Evolutionary conservation across 805 yeast genomes (phyloP).

Genomic region (Kodamaea leandrae): DNA sequence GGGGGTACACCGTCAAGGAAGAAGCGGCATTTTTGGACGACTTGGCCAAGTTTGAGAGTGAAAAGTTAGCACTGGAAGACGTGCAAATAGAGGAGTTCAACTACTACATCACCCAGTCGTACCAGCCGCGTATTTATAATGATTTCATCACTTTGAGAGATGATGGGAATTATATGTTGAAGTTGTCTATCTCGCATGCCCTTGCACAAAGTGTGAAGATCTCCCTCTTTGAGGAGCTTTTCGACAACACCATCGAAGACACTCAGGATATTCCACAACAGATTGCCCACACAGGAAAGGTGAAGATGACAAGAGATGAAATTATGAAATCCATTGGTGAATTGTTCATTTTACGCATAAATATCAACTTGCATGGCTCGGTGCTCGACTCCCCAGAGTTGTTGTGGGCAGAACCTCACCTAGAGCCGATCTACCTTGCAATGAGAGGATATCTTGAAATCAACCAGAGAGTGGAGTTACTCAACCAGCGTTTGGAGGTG

Average conservation of each 20-base stretch:
- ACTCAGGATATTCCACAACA: slow-evolving; percentile 97
- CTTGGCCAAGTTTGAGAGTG: slow-evolving; percentile 86
- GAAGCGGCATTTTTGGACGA: slow-evolving; percentile 80
- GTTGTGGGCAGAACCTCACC: slow-evolving; percentile 98
- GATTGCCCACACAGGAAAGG: slow-evolving; percentile 92
- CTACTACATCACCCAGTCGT: slow-evolving; percentile 88
- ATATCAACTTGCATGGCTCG: slow-evolving; percentile 79
- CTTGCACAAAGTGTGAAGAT: slow-evolving; percentile 94
- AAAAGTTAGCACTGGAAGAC: slow-evolving; percentile 87
- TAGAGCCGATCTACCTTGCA: slow-evolving; percentile 96
- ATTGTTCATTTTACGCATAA: slow-evolving; percentile 80
- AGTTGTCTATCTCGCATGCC: slow-evolving; percentile 91
- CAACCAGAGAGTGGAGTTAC: slow-evolving; percentile 84
- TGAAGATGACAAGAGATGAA: slow-evolving; percentile 88
- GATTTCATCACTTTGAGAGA: slow-evolving; percentile 93
- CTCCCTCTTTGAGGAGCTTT: slow-evolving; percentile 91
- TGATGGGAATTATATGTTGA: slow-evolving; percentile 85
- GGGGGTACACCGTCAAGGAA: slow-evolving; percentile 90
- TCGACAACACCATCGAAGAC: slow-evolving; percentile 94
- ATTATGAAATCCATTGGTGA: slow-evolving; percentile 98
- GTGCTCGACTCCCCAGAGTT: slow-evolving; percentile 95
- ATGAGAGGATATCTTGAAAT: slow-evolving; percentile 94
- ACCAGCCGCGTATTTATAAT: slow-evolving; percentile 93
- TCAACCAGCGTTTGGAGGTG: slow-evolving; percentile 91
- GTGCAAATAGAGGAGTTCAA: slow-evolving; percentile 93